Percentiles rank a stretch among this genome's conserved stretches.
phyloP scores from a whole-genome alignment of 345 rosid species.

The Boechera divaricarpa region DNA sequence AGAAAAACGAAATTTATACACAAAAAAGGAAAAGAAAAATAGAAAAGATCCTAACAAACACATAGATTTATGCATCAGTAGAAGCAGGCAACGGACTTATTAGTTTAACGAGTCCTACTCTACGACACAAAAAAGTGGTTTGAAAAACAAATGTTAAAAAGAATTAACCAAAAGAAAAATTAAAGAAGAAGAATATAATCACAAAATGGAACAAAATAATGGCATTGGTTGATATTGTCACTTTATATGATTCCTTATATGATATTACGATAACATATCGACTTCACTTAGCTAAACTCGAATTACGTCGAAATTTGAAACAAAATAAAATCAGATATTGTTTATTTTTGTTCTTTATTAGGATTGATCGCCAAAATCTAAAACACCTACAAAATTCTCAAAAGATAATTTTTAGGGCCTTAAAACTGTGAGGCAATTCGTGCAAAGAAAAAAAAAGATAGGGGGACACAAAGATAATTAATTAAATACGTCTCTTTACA shows the following conservation, averaged over 20 bases:
- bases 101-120: slow-evolving; percentile 37
- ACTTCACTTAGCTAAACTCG: not conserved
- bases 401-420: not conserved
- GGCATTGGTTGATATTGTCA: slow-evolving; percentile 8
- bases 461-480: not conserved
- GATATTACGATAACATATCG: slow-evolving; percentile 2
- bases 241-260: slow-evolving; percentile 30
- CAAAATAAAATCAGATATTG: not conserved
- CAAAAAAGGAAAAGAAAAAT: not conserved
- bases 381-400: not conserved
- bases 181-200: slow-evolving; percentile 25
- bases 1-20: not conserved
- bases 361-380: not conserved
- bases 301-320: not conserved
- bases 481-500: slow-evolving; percentile 3
- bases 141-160: not conserved
- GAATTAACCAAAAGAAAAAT: not conserved
- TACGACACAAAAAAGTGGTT: not conserved
- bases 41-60: slow-evolving; percentile 34
- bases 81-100: slow-evolving; percentile 17
- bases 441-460: not conserved
- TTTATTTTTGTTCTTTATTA: not conserved
- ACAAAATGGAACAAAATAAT: slow-evolving; percentile 31
- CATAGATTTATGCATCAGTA: slow-evolving; percentile 35
- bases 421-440: not conserved